Base-by-base conservation (phyloP, 2,329 filamentous ascomycete genomes). In the Beauveria rudraprayagi region DNA sequence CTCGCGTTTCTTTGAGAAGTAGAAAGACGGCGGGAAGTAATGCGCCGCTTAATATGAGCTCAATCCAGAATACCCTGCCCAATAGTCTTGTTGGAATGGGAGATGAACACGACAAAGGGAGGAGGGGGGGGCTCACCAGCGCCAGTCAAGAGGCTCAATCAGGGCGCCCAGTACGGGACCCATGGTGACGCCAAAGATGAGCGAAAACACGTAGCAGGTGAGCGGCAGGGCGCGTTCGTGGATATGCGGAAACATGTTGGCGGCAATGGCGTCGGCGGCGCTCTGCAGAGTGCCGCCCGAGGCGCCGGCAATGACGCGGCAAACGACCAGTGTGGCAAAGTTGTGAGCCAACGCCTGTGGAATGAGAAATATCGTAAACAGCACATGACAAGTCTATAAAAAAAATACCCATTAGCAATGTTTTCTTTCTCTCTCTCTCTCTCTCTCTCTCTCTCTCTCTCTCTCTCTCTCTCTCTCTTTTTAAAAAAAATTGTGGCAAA, bases 291-390 rank as follows among this genome's bases (percentile, higher is more conserved):
- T 63, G 50, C 62, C 63, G 28, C 61, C 61, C 2, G 51, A 19
- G 34, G 56, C 63, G 28, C 63, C 63, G 16, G 63, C 61, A 30
- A 64, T 47, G 46, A 14, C 44, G 40, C 63, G 61, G 43, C 56
- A 57, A 1, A 55, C 47, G 19, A 64, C 53, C 9, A 64, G 43
- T 8, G 63, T 64, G 14, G 63, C 77, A 9, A 62, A 62, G 44
- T 62, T 62, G 28, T 37, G 43, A 9, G 61, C 61, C 34, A 62
- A 40, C 8, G 61, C 61, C 37, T 62, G 61, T 7, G 61, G 61
- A 6, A 60, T 53, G 26, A 62, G 62, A 40, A 63, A 62, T 8
- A 62, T 50, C 16, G 40, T 51, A 22, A 63, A 63, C 6, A 63
- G 26, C 0, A 56, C 43, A 50, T 62, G 54, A 11, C 48, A 41